Base-by-base conservation (phyloP, 2,329 filamentous ascomycete genomes). In the Calonectria honghensis region DNA sequence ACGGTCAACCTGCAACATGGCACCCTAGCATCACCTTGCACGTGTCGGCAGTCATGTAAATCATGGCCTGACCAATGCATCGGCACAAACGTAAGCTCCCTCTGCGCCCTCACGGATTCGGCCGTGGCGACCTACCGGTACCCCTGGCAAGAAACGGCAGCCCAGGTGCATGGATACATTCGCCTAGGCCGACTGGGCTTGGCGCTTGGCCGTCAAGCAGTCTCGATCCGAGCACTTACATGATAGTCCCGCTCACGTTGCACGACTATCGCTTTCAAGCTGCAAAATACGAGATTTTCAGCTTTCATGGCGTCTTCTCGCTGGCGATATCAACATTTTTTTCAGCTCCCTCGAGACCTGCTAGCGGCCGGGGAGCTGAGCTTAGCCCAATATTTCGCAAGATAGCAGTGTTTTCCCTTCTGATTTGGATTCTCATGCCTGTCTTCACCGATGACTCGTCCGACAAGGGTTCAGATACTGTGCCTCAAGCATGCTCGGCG, bases 201-300 rank as follows among this genome's bases (percentile, higher is more conserved):
- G 31, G 50, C 27, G 20, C 18, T 52, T 32, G 27, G 29, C 68
- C 32, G 32, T 35, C 31, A 27, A 18, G 29, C 18, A 32, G 45
- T 52, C 68, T 52, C 10, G 41, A 70, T 24, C 16, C 32, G 50
- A 54, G 18, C 29, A 65, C 51, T 45, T 68, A 68, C 66, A 59
- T 68, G 66, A 32, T 7, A 51, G 32, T 24, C 66, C 66, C 66
- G 66, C 66, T 41, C 32, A 48, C 31, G 4, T 11, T 41, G 24
- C 9, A 24, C 20, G 45, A 54, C 51, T 68, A 68, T 59, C 37
- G 13, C 27, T 39, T 35, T 70, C 41, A 29, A 64, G 32, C 14
- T 52, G n/a, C 48, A 18, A 29, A 35, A 39, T 32, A 45, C 41
- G 54, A 71, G 50, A 51, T 63, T 59, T 50, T 57, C 50, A 61